Base-by-base conservation (phyloP, 441 rosid genomes). In the Populus trichocarpa region DNA sequence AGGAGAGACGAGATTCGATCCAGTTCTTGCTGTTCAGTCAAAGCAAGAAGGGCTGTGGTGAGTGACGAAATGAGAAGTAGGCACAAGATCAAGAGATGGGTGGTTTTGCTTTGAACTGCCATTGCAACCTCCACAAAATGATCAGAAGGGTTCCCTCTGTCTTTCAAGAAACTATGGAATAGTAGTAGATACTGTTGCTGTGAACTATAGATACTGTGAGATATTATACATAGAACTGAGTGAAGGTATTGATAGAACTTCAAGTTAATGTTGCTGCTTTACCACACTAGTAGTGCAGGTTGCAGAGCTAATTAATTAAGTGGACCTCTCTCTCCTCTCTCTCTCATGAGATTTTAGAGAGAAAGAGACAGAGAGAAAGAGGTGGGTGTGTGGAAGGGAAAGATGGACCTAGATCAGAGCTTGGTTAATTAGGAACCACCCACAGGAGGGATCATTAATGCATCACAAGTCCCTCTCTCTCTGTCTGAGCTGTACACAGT, bases 1-100 rank as follows among this genome's bases (percentile, higher is more conserved):
- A 95, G 96, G 74, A 94, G 97, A 53, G 84, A 83, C 22, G 92
- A 83, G 84, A 94, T 89, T 81, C 87, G 84, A 83, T 94, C 98
- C 42, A 81, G 77, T 71, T 87, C 89, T 85, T 92, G 98, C 76
- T 90, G 84, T 38, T 70, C 80, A 2, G 86, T 85, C 40, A 71
- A 82, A 23, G 79, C 65, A 11, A 53, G 30, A 67, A 70, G 64
- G 33, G 77, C 33, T 68, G 59, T 67, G 9, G 46, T 22, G 9
- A 65, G 1, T 28, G 81, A 69, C 3, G 74, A 79, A 22, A 71
- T 12, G 23, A 78, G 40, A 28, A 84, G 74, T 20, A 57, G 5
- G 11, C 14, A 67, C 33, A 70, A 78, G 57, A 79, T 75, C 6
- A 84, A 65, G 77, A 77, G 69, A 53, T 38, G 50, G 32, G 33